Base-by-base conservation (phyloP, 306 rosid genomes). In the Quercus rubra region DNA sequence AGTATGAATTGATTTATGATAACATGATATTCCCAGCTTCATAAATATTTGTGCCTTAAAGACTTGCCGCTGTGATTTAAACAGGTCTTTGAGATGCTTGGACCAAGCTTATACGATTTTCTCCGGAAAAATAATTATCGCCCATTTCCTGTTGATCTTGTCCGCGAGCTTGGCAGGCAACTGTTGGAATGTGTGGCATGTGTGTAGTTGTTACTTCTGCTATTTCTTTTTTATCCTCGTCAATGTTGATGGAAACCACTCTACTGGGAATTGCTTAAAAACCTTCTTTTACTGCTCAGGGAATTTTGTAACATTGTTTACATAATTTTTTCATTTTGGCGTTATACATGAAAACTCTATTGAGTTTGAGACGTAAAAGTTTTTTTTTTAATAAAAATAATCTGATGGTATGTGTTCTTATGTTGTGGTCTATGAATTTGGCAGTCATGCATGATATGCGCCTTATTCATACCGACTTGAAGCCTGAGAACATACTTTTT, bases 61-160 rank as follows among this genome's bases (percentile, higher is more conserved):
- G 87, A 83, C 76, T 80, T 81, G 18, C 80, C 78, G 80, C 84
- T 95, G 96, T 49, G 86, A 95, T 92, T 92, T 30, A 89, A 91
- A 93, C 99, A 95, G 98, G 99, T 95, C 74, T 95, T 91, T 95
- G 99, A 95, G 99, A 95, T 89, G 93, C 99, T 95, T 95, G 99
- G 99, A 80, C 96, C 98, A 84, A 95, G 99, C 89, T 93, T 95
- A 95, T 95, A 95, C 86, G 99, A 95, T 95, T 95, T 95, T 89
- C 97, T 95, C 83, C 97, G 94, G 92, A 95, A 95, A 95, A 95
- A 95, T 98, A 95, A 90, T 95, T 95, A 95, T 87, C 99, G 99
- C 88, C 86, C 99, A 86, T 95, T 95, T 95, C 97, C 99, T 89
- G 93, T 93, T 91, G 99, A 95, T 86, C 96, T 91, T 85, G 97